phyloP scores from a whole-genome alignment of 2,329 filamentous ascomycete species.

The Talaromyces piceae region DNA sequence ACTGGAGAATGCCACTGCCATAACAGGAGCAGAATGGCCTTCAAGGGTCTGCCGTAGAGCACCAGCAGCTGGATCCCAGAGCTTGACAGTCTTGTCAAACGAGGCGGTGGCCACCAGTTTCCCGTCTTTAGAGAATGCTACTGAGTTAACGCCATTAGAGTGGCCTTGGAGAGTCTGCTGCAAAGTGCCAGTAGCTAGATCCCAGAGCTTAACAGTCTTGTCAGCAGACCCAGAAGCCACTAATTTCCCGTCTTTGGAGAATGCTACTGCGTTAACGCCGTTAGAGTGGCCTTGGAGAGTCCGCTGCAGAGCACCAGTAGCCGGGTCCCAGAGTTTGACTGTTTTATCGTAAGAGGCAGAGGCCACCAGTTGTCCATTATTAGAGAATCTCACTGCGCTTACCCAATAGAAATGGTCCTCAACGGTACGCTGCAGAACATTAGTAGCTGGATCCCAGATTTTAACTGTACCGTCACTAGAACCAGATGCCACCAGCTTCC shows the following conservation, averaged over 20 bases:
- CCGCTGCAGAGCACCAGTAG: not conserved
- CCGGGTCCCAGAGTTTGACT: no score
- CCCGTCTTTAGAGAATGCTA: not conserved
- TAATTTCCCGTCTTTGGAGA: conserved; percentile 2
- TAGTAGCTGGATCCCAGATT: not conserved
- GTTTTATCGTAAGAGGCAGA: no score
- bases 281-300: not conserved
- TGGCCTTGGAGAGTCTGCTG: not conserved
- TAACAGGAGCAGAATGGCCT: no score
- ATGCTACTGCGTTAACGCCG: not conserved
- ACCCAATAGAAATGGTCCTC: no score
- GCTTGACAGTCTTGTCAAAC: not conserved
- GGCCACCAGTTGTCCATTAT: no score
- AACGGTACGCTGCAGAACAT: no score
- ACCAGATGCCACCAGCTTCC: not conserved
- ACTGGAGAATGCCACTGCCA: no score
- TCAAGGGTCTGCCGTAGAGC: no score
- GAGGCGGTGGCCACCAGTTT: not conserved
- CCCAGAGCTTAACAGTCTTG: not conserved
- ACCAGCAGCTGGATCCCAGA: not conserved
- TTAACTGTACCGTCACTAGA: no score
- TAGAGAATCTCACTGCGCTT: no score
- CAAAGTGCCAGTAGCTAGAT: not conserved
- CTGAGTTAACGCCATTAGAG: no score
- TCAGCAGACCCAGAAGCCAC: not conserved